Conservation (phyloP, 2,329 filamentous ascomycete genomes). For the Paraphaeosphaeria minitans region DNA sequence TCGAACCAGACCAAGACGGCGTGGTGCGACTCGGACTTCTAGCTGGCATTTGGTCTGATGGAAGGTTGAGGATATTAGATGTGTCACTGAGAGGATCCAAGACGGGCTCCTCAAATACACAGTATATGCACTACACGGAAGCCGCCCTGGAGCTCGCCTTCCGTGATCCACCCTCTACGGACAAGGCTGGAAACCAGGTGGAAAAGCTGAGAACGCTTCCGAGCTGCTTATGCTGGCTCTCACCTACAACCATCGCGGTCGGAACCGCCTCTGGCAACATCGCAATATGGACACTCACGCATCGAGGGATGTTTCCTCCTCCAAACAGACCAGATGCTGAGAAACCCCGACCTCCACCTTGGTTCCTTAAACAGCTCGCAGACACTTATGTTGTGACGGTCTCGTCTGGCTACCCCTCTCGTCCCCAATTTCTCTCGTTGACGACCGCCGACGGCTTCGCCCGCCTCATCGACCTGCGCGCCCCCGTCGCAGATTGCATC, state of each 20-base stretch:
- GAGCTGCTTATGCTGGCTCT: constrained; percentile 63
- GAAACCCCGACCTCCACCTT: constrained; percentile 39
- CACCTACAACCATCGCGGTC: constrained; percentile 59
- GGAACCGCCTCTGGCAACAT: constrained; percentile 63
- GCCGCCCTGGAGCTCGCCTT: constrained; percentile 58
- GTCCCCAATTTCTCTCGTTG: constrained; percentile 58
- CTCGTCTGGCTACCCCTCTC: constrained; percentile 58
- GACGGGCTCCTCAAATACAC: constrained; percentile 12
- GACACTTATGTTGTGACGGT: constrained; percentile 56
- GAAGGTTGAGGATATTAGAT: constrained; percentile 60
- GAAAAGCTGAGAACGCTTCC: constrained; percentile 51
- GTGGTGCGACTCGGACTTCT: constrained; percentile 56
- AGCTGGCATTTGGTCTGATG: constrained; percentile 64
- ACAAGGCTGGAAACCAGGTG: background rate
- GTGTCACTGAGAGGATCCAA: constrained; percentile 39
- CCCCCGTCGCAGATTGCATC: constrained; percentile 51
- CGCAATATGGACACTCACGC: constrained; percentile 57
- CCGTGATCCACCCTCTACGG: constrained; percentile 36
- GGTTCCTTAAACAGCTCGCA: constrained; percentile 51
- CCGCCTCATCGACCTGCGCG: constrained; percentile 59
- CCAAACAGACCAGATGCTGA: background rate
- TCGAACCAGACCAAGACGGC: constrained; percentile 34
- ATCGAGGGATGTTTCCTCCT: constrained; percentile 37
- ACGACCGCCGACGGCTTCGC: constrained; percentile 61
- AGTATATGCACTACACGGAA: constrained; percentile 50